A percentile compares a stretch with the other conserved stretches of the same genome.
These are phyloP conservation scores for Powellomyces hirtus DNA, from an alignment of 192 early-diverging fungal species.

Conservation along the genomic window DNA sequence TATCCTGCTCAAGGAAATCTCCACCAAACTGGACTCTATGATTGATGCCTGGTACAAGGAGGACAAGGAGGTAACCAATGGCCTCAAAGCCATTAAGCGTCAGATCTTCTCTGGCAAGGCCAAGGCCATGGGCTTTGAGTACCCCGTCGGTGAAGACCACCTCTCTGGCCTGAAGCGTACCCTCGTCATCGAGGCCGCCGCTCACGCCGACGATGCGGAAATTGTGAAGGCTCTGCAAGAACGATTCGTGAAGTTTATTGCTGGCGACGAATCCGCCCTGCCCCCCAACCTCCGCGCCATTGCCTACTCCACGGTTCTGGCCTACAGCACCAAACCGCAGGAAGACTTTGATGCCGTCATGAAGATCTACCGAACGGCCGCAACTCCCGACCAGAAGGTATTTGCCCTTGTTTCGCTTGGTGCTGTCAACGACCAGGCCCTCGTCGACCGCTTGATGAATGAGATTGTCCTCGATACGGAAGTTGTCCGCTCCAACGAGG, in stretches of 20 bases:
- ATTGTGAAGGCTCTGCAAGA: constrained; percentile 60
- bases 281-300: constrained; percentile 61
- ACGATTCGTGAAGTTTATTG: constrained; percentile 62
- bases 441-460: constrained; percentile 63
- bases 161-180: constrained; percentile 72
- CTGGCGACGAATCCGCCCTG: constrained; percentile 65
- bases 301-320: constrained; percentile 71
- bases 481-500: constrained; percentile 42
- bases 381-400: constrained; percentile 49
- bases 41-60: constrained; percentile 67
- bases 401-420: constrained; percentile 58
- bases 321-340: constrained; percentile 24
- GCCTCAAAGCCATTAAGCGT: constrained; percentile 66
- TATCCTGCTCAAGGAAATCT: constrained; percentile 64
- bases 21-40: constrained; percentile 60
- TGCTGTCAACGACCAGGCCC: constrained; percentile 37
- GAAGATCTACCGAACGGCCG: constrained; percentile 36
- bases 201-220: constrained; percentile 58
- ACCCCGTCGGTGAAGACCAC: constrained; percentile 67
- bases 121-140: constrained; percentile 76
- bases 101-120: constrained; percentile 74
- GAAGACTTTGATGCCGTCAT: constrained; percentile 41
- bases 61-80: constrained; percentile 52
- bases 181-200: constrained; percentile 72
- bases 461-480: constrained; percentile 83